Percentiles rank a stretch among this genome's conserved stretches.
Evolutionary conservation across 208 protist genomes (phyloP).

Genomic region (Leishmania braziliensis): DNA sequence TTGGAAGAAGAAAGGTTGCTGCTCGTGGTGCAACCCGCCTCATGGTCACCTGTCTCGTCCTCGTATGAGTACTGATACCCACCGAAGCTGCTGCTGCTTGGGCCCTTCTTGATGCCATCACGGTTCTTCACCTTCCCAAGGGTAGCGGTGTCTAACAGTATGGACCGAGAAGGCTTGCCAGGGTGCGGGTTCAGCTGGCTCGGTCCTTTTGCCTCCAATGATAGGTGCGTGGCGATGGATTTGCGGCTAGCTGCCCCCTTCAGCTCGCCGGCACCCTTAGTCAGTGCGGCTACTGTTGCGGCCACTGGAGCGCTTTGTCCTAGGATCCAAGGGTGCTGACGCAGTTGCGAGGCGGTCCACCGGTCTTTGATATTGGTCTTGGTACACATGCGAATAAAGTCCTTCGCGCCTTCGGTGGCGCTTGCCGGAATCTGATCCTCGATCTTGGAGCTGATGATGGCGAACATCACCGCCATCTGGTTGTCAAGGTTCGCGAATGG

Average conservation of each 20-base stretch:
- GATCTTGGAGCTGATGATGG: constrained; percentile 80
- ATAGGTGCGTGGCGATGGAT: neutral
- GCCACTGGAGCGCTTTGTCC: constrained; percentile 8
- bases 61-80: constrained; percentile 14
- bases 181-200: neutral
- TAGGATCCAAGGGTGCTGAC: constrained; percentile 75
- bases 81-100: neutral
- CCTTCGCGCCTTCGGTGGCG: constrained; percentile 62
- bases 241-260: neutral
- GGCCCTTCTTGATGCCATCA: neutral
- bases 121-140: constrained; percentile 8
- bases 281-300: neutral
- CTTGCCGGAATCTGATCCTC: constrained; percentile 69
- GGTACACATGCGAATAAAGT: constrained; percentile 79
- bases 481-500: constrained; percentile 87
- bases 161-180: constrained; percentile 24
- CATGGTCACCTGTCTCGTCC: constrained; percentile 20
- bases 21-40: constrained; percentile 30
- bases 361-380: constrained; percentile 70
- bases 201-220: constrained; percentile 8
- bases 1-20: constrained; percentile 35
- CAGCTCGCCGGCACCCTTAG: neutral
- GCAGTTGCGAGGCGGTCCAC: constrained; percentile 60
- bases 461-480: constrained; percentile 92
- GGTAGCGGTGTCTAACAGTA: constrained; percentile 28